These are phyloP conservation scores for Podila horticola DNA, from an alignment of 192 early-diverging fungal species.

Conservation along the genomic window DNA sequence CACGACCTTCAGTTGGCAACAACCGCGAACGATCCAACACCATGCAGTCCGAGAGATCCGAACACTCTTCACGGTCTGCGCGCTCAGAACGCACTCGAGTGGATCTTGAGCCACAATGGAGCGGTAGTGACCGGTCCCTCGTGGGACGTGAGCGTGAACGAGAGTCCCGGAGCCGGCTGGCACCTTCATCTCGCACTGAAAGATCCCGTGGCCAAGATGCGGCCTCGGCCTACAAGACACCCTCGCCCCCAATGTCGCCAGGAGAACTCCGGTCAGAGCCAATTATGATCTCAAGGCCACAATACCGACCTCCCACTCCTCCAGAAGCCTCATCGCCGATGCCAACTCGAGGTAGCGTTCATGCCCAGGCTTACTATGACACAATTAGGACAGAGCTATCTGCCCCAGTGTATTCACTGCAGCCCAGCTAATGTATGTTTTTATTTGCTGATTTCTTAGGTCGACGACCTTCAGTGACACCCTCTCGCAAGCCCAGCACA, in stretches of 20 bases:
- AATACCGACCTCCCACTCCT: conserved; percentile 37
- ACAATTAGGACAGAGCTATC: neutral
- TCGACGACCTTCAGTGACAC: conserved; percentile 7
- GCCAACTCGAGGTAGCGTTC: conserved; percentile 22
- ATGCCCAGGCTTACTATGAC: too few relatives aligned
- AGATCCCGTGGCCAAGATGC: conserved; percentile 5
- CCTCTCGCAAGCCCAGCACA: conserved; percentile 20
- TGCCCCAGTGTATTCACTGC: too few relatives aligned
- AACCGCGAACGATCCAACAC: conserved; percentile 48
- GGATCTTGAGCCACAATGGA: conserved; percentile 3
- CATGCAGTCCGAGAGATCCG: conserved; percentile 27
- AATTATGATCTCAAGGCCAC: conserved; percentile 4
- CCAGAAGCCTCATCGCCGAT: conserved; percentile 26
- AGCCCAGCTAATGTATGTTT: neutral
- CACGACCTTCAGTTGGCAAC: neutral
- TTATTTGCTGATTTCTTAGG: conserved; percentile 21
- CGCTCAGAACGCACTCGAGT: conserved; percentile 20
- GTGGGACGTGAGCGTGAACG: conserved; percentile 13
- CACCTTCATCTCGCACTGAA: neutral
- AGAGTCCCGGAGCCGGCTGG: neutral
- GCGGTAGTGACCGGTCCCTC: neutral
- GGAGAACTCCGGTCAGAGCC: conserved; percentile 18
- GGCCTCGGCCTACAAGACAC: conserved; percentile 32
- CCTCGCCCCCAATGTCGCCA: conserved; percentile 31
- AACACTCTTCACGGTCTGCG: neutral